Conservation (phyloP, 1,284 basidiomycete species). For the Microbotryomycetes sp. region DNA sequence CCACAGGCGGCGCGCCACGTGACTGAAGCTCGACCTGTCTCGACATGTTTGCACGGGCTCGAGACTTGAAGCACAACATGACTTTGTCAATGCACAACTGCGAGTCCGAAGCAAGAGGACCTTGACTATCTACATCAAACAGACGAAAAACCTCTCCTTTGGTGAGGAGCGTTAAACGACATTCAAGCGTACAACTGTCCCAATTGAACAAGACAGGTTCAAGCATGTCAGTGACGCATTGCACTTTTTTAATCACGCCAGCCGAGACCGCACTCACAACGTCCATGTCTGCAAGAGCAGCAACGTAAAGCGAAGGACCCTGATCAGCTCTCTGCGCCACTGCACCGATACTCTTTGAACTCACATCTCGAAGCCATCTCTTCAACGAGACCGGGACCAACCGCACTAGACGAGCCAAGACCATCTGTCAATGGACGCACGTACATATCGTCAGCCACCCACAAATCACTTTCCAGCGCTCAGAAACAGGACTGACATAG, state of each 20-base stretch:
- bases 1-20: not conserved
- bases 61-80: slow-evolving; percentile 4
- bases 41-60: not conserved
- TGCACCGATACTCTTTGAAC: not conserved
- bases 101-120: slow-evolving; percentile 5
- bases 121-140: not conserved
- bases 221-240: not conserved
- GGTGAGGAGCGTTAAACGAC: too few relatives aligned
- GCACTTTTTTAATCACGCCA: not conserved
- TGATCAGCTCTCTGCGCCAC: not conserved
- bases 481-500: slow-evolving; percentile 51
- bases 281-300: slow-evolving; percentile 24
- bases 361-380: slow-evolving; percentile 58
- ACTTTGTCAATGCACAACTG: not conserved
- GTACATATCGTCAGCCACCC: too few relatives aligned
- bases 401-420: slow-evolving; percentile 75
- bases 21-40: slow-evolving; percentile 5
- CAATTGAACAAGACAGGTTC: too few relatives aligned
- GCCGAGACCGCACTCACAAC: slow-evolving; percentile 16
- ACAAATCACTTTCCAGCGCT: not conserved
- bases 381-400: slow-evolving; percentile 82
- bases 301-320: too few relatives aligned
- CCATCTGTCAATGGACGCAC: slow-evolving; percentile 47
- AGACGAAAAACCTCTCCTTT: too few relatives aligned
- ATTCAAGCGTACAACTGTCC: not conserved